phyloP scores from a whole-genome alignment of 345 rosid genomes.

The Populus davidiana region DNA sequence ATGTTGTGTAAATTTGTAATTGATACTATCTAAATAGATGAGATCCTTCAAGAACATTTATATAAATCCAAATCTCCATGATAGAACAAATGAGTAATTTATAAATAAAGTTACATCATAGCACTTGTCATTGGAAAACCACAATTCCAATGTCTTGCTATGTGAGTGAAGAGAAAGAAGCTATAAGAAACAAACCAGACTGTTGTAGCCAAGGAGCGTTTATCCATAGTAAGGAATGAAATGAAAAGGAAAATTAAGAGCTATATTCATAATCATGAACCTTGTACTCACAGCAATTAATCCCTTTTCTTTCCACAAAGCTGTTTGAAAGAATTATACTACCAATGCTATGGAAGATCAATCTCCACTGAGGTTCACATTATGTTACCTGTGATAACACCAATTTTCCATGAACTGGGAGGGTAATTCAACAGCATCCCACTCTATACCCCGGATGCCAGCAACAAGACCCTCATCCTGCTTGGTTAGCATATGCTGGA shows the following conservation, averaged over 20 bases:
- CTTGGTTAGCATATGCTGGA: slow-evolving; percentile 93
- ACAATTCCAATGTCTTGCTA: neutral
- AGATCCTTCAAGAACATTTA: neutral
- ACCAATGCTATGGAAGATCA: neutral
- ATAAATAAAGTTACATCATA: neutral
- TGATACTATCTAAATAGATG: neutral
- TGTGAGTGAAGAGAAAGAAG: neutral
- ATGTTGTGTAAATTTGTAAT: neutral
- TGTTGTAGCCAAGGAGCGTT: neutral
- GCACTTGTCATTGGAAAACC: neutral
- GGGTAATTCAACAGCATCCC: slow-evolving; percentile 98
- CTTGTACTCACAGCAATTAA: neutral
- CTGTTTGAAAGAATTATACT: neutral
- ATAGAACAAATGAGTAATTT: neutral
- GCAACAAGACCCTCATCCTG: slow-evolving; percentile 88
- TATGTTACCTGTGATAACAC: slow-evolving; percentile 84
- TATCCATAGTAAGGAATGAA: neutral
- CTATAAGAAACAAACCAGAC: neutral
- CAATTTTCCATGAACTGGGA: slow-evolving; percentile 98
- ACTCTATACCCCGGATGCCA: slow-evolving; percentile 81
- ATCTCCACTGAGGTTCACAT: neutral
- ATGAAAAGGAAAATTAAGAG: neutral
- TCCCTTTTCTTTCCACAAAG: neutral
- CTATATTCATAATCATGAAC: neutral
- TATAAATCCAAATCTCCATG: neutral